Evolutionary conservation across 1,284 basidiomycete genomes (phyloP).

Genomic region (Hypsizygus ulmarius): DNA sequence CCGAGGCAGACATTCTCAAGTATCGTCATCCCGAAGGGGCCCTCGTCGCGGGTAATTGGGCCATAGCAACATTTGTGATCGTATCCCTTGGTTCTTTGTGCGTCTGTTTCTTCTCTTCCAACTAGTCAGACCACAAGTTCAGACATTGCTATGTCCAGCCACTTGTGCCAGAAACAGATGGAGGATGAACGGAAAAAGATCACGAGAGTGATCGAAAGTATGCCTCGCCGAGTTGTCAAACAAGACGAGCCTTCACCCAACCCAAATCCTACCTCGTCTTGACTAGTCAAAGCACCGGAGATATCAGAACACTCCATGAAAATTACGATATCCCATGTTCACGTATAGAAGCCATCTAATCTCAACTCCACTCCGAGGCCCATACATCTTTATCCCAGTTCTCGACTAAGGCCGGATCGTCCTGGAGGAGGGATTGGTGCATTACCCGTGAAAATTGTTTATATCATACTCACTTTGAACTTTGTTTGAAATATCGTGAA

Average conservation of each 20-base stretch:
- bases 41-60: slow-evolving; percentile 47
- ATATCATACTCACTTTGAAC: slow-evolving; percentile 49
- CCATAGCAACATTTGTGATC: slow-evolving; percentile 40
- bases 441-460: not conserved
- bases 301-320: no score
- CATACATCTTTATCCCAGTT: slow-evolving; percentile 68
- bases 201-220: slow-evolving; percentile 56
- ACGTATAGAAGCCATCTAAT: not conserved
- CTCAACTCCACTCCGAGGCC: slow-evolving; percentile 43
- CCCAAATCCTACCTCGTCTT: slow-evolving; percentile 8
- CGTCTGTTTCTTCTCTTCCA: slow-evolving; percentile 13
- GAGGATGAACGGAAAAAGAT: slow-evolving; percentile 54
- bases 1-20: not conserved
- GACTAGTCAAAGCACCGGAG: not conserved
- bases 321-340: not conserved
- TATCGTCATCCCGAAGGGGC: slow-evolving; percentile 28
- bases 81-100: slow-evolving; percentile 45
- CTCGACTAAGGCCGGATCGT: slow-evolving; percentile 70
- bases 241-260: slow-evolving; percentile 25
- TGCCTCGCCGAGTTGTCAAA: slow-evolving; percentile 54
- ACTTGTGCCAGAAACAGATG: slow-evolving; percentile 58
- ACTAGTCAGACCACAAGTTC: slow-evolving; percentile 9
- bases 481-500: slow-evolving; percentile 68
- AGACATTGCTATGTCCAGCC: slow-evolving; percentile 38
- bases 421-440: slow-evolving; percentile 33